These are phyloP conservation scores for Themeda triandra DNA, from an alignment of 176 grass and related monocot species.

Conservation along the genomic window DNA sequence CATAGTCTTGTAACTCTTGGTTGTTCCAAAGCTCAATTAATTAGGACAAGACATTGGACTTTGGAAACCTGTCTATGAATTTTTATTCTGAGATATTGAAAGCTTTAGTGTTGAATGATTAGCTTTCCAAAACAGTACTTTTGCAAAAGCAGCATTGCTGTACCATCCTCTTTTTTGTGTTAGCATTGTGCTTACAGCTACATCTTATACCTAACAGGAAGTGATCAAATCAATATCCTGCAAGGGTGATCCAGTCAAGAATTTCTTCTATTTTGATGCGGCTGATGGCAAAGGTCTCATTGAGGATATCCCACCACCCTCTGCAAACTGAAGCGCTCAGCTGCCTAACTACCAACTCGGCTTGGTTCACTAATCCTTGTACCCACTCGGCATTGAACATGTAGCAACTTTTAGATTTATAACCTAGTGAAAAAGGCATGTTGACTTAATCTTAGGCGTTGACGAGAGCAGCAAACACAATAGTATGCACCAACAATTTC, in stretches of 20 bases:
- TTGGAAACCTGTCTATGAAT: not conserved
- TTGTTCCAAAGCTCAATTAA: not conserved
- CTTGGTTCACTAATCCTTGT: constrained; percentile 15
- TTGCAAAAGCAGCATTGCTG: not conserved
- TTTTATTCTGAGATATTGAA: not conserved
- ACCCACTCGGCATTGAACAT: constrained; percentile 6
- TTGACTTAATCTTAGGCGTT: not conserved
- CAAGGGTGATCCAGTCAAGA: constrained; percentile 87
- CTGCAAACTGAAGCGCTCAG: not conserved
- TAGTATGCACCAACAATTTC: not conserved
- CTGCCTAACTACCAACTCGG: constrained; percentile 1
- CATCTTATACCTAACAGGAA: constrained; percentile 44
- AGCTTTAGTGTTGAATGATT: not conserved
- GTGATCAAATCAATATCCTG: constrained; percentile 91
- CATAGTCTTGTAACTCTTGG: not conserved
- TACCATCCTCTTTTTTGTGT: not conserved
- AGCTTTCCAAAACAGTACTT: not conserved
- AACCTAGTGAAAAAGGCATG: not conserved
- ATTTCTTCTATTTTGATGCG: constrained; percentile 80
- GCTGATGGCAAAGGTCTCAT: constrained; percentile 82
- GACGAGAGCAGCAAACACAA: not conserved
- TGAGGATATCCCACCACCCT: constrained; percentile 56
- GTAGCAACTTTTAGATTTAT: constrained; percentile 8
- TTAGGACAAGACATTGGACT: not conserved
- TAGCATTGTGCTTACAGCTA: not conserved